Evolutionary conservation across 805 yeast genomes (phyloP), one percentile per base, ranked within the genome.

Genomic region (Isabelozyma heimii): DNA sequence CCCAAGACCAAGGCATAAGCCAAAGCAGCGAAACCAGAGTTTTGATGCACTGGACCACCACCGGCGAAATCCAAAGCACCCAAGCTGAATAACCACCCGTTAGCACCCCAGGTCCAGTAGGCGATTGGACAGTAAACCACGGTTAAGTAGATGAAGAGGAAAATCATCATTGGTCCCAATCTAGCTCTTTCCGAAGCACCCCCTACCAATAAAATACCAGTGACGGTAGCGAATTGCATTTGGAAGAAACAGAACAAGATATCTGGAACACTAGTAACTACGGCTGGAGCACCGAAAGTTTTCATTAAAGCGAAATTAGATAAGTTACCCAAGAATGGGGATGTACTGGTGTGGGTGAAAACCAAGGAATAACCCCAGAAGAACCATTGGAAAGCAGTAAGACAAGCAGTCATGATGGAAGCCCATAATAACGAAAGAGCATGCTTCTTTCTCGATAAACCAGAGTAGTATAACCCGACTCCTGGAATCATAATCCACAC

Each of bases 401-500:
- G 74, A 57, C 94, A 84, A 16, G 83, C 84, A 16, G 95, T 90
- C 88, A 90, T 91, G 64, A 94, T 73, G 6, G 97, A 85, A 20
- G 97, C 94, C 97, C 97, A 94, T 46, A 94, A 73, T 46, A 94
- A 76, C 7, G 97, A 89, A 47, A 94, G 74, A n/a, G 97, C 97
- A 61, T 94, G 97, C 69, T 91, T 89, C 70, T 92, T 92, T 69
- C 99, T 84, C 13, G 97, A 85, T 53, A 94, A 73, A 56, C 99
- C 99, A 35, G 97, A 89, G 71, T 92, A 92, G 54, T 92, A 75
- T 47, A 94, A 72, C 52, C 98, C 99, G 46, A 94, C 85, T 53
- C 99, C 99, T 37, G 98, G 97, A 58, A 91, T 81, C 97, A 92
- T 94, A 60, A 92, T 83, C 91, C 95, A 91, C 52, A 92, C 98